Evolutionary conservation across 805 yeast genomes (phyloP), one percentile per base, ranked within the genome.

Genomic region (Kodamaea laetipori): DNA sequence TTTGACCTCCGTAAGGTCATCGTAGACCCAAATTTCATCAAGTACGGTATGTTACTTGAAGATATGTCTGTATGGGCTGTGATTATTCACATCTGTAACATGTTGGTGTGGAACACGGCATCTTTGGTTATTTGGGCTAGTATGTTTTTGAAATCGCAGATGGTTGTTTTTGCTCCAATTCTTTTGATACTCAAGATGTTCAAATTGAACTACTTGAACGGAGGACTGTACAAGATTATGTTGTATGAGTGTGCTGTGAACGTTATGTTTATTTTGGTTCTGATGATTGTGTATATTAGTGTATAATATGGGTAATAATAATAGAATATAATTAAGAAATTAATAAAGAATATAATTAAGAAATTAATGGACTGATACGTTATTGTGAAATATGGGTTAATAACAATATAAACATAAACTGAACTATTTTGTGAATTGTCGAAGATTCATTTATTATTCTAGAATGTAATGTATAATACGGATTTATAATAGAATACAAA

Each of bases 11-110:
- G 53, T 28, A 43, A 46, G 30, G 36, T 60, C 21, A 39, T 45
- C 15, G 51, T 55, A 28, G 67, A 63, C 47, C 64, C 65, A 6
- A 38, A 51, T 21, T 64, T 61, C 49, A 54, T 49, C 34, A 45
- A 46, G 30, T 61, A 51, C 42, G 59, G 58, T 9, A 38, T 47
- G 7, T 35, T 61, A 21, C 30, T 46, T 9, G 37, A 49, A 3
- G 55, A 57, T n/a, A 48, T 60, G 38, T 23, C 50, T 23, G 37
- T 42, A 2, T 25, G 23, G 7, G 43, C 36, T 15, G n/a, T 46
- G 27, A 11, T 47, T 2, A 19, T 30, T 4, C 47, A 51, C 37
- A 13, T 38, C 23, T 10, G 49, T 7, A 56, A 51, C 41, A 35
- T 32, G n/a, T 13, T 57, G 7, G 21, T 50, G 24, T 61, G 61